Base-by-base conservation (phyloP, 1,139 yeast genomes). In the Pichia kudriavzevii region DNA sequence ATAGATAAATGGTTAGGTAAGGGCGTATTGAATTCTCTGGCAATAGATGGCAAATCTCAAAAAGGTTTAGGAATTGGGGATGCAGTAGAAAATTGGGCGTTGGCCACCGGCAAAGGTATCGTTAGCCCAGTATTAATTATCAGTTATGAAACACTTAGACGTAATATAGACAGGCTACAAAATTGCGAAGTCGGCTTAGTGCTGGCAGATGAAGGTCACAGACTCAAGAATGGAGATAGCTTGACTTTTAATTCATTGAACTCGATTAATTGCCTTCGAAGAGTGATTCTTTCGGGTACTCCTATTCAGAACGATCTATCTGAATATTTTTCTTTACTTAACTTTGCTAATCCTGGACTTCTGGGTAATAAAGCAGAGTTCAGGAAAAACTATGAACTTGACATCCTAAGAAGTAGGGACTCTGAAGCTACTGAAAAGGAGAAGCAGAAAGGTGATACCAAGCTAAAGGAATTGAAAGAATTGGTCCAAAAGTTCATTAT, bases 221-320 rank as follows among this genome's bases (percentile, higher is more conserved):
- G 98, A 41, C 67, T 91, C 49, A 91, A 91, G 53, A 91, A 93
- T 56, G 95, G 95, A 18, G 98, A 91, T 25, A 87, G 96, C 0
- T 70, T 82, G 39, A 93, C 98, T 0, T 91, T 88, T 50, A 84
- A 88, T 0, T 87, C 97, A 0, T 66, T 91, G 34, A 81, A 85
- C 53, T 75, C 91, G 11, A 67, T 91, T 36, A 75, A 79, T 36
- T 91, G 95, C 55, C 78, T 79, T 34, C 66, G 98, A 51, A 70
- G 99, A 46, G 96, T 91, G 8, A 91, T 91, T 45, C 63, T 91
- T 23, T 85, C 96, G 0, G 99, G 99, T 31, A 91, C 99, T 0
- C 99, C 99, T 0, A 91, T 91, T 45, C 99, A 91, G 56, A 91
- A 91, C 54, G 98, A 93, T 63, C 66, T 91, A 29, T 81, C 95